phyloP scores from a whole-genome alignment of 768 basidiomycete species.

The Tylopilus felleus region DNA sequence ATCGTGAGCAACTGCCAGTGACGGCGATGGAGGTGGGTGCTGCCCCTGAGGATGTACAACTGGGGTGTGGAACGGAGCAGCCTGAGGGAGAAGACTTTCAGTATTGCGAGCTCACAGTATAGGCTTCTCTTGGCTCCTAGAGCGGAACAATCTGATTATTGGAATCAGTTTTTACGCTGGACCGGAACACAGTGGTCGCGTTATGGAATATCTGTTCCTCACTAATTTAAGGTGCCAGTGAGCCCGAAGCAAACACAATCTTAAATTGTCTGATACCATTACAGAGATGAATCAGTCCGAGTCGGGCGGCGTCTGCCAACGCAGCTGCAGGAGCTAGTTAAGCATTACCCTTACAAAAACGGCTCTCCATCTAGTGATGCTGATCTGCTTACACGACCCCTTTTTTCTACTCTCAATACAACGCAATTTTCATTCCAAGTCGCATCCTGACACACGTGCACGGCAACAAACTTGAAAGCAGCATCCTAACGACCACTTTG shows the following conservation, averaged over 20 bases:
- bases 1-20: conserved; percentile 91
- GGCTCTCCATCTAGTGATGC: conserved; percentile 31
- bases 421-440: conserved; percentile 68
- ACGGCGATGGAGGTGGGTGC: conserved; percentile 97
- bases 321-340: conserved; percentile 69
- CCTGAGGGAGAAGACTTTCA: conserved; percentile 39
- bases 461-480: no score
- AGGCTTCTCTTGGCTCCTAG: conserved; percentile 58
- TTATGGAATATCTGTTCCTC: conserved; percentile 76
- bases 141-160: conserved; percentile 51
- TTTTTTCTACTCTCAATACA: conserved; percentile 61
- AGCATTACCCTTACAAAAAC: conserved; percentile 60
- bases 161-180: conserved; percentile 63
- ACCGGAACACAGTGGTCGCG: conserved; percentile 71
- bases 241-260: conserved; percentile 7
- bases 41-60: conserved; percentile 92
- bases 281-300: conserved; percentile 61
- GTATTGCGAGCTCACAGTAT: no score
- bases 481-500: no score
- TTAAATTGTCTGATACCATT: conserved; percentile 1
- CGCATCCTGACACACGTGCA: no score
- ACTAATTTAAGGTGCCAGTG: conserved; percentile 71
- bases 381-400: conserved; percentile 56
- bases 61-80: conserved; percentile 91
- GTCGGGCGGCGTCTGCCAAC: conserved; percentile 56